Percentiles rank a stretch among this genome's conserved stretches.
Conservation (phyloP, 2,329 filamentous ascomycete species). For the Diaporthe eres region DNA sequence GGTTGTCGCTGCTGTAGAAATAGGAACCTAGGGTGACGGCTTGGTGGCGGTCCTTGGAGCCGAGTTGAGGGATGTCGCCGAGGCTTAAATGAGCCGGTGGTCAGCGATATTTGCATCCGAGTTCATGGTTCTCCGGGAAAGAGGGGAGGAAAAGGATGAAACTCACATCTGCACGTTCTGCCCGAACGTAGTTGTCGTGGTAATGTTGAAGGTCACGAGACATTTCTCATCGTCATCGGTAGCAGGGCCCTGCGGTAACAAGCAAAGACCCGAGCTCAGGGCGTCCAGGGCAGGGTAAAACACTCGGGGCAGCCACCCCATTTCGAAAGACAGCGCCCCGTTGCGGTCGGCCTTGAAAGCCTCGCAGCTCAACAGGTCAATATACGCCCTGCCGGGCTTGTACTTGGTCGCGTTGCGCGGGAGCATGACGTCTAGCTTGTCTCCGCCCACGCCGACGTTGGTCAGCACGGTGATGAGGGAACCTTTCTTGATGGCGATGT, state of each 20-base stretch:
- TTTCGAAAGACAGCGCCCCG: neutral
- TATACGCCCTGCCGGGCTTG: neutral
- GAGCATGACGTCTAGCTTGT: neutral
- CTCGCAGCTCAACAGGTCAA: slow-evolving; percentile 35
- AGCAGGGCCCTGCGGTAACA: neutral
- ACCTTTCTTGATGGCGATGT: slow-evolving; percentile 30
- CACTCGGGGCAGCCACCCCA: neutral
- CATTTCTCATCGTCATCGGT: neutral
- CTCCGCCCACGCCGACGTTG: slow-evolving; percentile 15
- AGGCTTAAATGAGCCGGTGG: neutral
- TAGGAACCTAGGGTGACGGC: slow-evolving; percentile 17
- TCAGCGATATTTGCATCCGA: neutral
- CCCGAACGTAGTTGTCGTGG: neutral
- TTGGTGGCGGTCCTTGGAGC: neutral
- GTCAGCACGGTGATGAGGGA: slow-evolving; percentile 21
- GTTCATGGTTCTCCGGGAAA: neutral
- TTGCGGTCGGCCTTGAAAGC: slow-evolving; percentile 2
- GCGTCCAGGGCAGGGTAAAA: slow-evolving; percentile 5
- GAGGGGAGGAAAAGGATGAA: neutral
- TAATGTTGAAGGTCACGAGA: slow-evolving; percentile 16
- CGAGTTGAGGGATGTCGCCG: neutral
- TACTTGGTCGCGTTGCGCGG: slow-evolving; percentile 12
- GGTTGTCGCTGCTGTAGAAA: neutral
- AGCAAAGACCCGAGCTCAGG: neutral
- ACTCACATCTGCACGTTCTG: slow-evolving; percentile 21